Evolutionary conservation across 768 basidiomycete genomes (phyloP).

Genomic region (Lyophyllum atratum): DNA sequence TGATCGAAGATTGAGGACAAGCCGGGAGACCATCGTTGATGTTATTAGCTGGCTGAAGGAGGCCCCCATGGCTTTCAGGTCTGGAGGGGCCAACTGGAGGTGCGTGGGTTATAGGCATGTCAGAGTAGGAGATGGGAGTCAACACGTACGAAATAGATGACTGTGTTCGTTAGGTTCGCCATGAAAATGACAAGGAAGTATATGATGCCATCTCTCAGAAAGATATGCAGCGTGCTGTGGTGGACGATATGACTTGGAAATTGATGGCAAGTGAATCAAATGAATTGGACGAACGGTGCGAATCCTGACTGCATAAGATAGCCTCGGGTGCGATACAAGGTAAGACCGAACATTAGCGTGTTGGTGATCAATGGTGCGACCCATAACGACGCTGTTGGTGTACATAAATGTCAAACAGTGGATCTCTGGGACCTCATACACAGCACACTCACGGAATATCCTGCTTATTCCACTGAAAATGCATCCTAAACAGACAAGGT

Average conservation of each 20-base stretch:
- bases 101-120: neutral
- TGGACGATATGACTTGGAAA: no score
- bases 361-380: constrained; percentile 26
- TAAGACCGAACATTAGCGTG: constrained; percentile 7
- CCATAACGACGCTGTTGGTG: constrained; percentile 24
- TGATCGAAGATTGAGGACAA: constrained; percentile 31
- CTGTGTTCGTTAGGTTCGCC: constrained; percentile 26
- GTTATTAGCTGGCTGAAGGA: constrained; percentile 32
- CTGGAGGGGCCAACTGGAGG: constrained; percentile 20
- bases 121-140: neutral
- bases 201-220: constrained; percentile 28
- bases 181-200: constrained; percentile 29
- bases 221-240: constrained; percentile 20
- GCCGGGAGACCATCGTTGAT: constrained; percentile 28
- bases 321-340: constrained; percentile 13
- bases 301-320: constrained; percentile 8
- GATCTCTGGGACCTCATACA: no score
- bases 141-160: constrained; percentile 27
- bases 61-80: constrained; percentile 31
- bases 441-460: constrained; percentile 23
- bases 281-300: constrained; percentile 16
- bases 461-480: constrained; percentile 23
- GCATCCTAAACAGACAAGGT: constrained; percentile 19
- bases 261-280: constrained; percentile 1
- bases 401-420: neutral